Base-by-base conservation (phyloP, 768 basidiomycete genomes). In the Aureoboletus auriporus region DNA sequence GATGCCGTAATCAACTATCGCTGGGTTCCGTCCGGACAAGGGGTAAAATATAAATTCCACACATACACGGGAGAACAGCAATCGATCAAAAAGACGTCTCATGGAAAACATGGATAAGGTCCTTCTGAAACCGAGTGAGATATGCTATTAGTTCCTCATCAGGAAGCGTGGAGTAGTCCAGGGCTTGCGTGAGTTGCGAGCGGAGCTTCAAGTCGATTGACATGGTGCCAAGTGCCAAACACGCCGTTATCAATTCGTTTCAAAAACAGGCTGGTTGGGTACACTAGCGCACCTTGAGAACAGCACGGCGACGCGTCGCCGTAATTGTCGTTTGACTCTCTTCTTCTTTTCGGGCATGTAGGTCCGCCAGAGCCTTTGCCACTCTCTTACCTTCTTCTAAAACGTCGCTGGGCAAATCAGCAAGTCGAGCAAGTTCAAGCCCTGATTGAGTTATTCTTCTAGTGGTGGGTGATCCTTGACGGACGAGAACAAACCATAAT, bases 391-490 rank as follows among this genome's bases (percentile, higher is more conserved):
- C 84, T 63, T 87, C 83, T 5, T 59, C 53, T 36, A 93, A 63
- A 11, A 95, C 80, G 40, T 87, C 79, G 0, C 64, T 53, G 0
- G 95, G 95, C 1, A 99, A 72, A 59, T 93, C 91, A 1, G 92
- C 93, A 6, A 95, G 76, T 40, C 81, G 80, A 11, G 94, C 93
- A 26, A 97, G 78, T 56, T 96, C 89, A 10, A 99, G 72, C 3
- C 95, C 94, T 94, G 53, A 20, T n/a, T n/a, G 31, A 33, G 31
- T 31, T 13, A 16, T 17, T 26, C 20, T 46, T 48, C 20, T n/a
- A 54, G n/a, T 23, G 46, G 4, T 7, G 16, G 13, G 14, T 34
- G 13, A 4, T n/a, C 8, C 20, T 46, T n/a, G 35, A 47, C 16
- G 41, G 33, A 44, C 20, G 49, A 36, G 26, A 52, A 54, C 54